phyloP scores from a whole-genome alignment of 2,329 filamentous ascomycete species.

The Cercospora berteroae region DNA sequence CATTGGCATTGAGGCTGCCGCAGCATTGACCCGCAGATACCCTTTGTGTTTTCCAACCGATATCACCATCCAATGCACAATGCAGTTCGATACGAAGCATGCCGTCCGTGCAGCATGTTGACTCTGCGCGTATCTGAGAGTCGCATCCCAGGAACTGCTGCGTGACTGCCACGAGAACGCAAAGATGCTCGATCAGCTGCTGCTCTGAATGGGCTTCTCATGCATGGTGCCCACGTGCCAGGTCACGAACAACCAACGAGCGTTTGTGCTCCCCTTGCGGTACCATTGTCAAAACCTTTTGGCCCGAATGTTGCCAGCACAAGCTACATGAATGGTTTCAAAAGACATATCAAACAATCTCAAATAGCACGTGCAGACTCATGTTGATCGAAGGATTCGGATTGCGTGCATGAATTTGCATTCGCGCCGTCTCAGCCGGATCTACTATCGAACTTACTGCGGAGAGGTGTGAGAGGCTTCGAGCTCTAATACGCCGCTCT shows the following conservation, averaged over 20 bases:
- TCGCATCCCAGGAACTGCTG: no score
- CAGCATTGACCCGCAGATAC: not conserved
- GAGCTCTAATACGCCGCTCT: not conserved
- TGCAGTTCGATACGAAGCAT: no score
- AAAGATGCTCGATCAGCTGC: not conserved
- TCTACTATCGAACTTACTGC: slow-evolving; percentile 12
- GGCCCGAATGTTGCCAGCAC: not conserved
- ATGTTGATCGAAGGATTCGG: not conserved
- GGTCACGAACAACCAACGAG: not conserved
- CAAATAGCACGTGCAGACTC: not conserved
- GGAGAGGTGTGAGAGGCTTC: not conserved
- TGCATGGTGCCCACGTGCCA: not conserved
- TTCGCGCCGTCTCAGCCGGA: slow-evolving; percentile 4
- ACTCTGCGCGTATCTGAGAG: no score
- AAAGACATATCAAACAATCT: not conserved
- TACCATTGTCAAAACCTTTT: not conserved
- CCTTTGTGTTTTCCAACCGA: not conserved
- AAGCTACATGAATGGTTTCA: not conserved
- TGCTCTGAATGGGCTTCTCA: not conserved
- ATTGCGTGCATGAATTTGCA: slow-evolving; percentile 4
- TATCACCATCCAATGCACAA: not conserved
- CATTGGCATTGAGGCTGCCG: not conserved
- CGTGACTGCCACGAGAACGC: not conserved
- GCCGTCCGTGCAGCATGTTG: not conserved
- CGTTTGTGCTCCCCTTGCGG: not conserved